Evolutionary conservation across 306 rosid species (phyloP).

Genomic region (Trichosanthes truncata): DNA sequence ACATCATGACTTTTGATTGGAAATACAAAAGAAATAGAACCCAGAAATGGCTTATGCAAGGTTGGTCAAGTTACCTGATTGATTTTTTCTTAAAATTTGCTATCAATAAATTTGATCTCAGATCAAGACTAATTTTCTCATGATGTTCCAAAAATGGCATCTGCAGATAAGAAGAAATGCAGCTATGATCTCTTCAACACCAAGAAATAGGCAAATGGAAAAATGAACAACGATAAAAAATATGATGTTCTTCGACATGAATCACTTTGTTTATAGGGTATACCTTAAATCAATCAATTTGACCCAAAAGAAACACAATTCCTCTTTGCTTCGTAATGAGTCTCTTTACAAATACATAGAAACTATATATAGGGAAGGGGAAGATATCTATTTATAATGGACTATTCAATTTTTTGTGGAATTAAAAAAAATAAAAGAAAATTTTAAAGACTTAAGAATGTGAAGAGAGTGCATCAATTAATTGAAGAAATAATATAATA

Average conservation of each 20-base stretch:
- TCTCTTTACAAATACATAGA: too few relatives aligned
- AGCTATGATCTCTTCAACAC: not conserved
- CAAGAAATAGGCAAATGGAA: not conserved
- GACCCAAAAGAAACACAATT: too few relatives aligned
- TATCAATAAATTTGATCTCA: conserved; percentile 86
- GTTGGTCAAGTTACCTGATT: conserved; percentile 45
- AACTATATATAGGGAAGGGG: too few relatives aligned
- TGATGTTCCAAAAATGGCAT: conserved; percentile 76
- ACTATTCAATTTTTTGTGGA: too few relatives aligned
- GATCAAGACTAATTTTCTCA: conserved; percentile 54
- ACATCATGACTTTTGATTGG: not conserved
- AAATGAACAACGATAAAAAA: not conserved
- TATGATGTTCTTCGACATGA: not conserved
- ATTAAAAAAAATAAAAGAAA: too few relatives aligned
- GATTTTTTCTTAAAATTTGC: conserved; percentile 45
- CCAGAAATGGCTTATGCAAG: not conserved
- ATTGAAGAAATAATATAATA: too few relatives aligned
- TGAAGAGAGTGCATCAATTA: too few relatives aligned
- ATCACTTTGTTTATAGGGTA: conserved; percentile 51
- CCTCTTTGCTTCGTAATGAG: too few relatives aligned
- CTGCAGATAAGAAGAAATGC: not conserved
- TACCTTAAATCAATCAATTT: too few relatives aligned
- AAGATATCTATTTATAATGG: too few relatives aligned
- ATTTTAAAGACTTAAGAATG: too few relatives aligned
- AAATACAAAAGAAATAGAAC: not conserved